phyloP scores from a whole-genome alignment of 257 asterid genomes.

The Fraxinus americana region DNA sequence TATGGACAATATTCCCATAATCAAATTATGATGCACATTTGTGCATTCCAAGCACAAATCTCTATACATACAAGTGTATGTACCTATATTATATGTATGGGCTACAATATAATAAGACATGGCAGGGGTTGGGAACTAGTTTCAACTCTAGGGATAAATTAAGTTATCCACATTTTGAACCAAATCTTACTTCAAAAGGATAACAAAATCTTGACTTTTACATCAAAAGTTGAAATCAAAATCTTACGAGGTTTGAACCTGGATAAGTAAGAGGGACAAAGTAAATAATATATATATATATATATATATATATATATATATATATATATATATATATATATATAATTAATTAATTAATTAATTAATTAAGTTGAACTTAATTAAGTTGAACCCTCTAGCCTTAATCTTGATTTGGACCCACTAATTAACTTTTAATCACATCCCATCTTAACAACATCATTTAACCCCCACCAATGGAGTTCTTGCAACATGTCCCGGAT shows the following conservation, averaged over 20 bases:
- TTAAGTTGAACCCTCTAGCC: conserved; percentile 2
- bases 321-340: not conserved
- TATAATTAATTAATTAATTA: too few species aligned
- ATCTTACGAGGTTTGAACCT: conserved; percentile 34
- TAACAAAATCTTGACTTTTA: conserved; percentile 46
- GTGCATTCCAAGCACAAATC: conserved; percentile 93
- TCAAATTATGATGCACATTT: conserved; percentile 54
- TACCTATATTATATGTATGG: not conserved
- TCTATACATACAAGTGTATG: conserved; percentile 18
- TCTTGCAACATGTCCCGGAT: conserved; percentile 26
- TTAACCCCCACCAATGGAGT: conserved; percentile 25
- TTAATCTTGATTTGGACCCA: not conserved
- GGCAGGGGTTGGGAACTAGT: conserved; percentile 18
- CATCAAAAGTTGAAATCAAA: conserved; percentile 49
- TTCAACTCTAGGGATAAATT: conserved; percentile 23
- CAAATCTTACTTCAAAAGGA: conserved; percentile 47
- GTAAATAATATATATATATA: not conserved
- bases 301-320: not conserved
- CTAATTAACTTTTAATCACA: conserved; percentile 5
- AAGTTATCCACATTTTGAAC: conserved; percentile 19
- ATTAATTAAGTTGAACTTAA: too few species aligned
- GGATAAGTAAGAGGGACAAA: conserved; percentile 30
- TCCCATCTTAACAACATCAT: conserved; percentile 1
- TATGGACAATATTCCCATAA: conserved; percentile 40
- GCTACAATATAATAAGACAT: not conserved